phyloP scores from a whole-genome alignment of 306 rosid species.

The Crotalaria pallida region DNA sequence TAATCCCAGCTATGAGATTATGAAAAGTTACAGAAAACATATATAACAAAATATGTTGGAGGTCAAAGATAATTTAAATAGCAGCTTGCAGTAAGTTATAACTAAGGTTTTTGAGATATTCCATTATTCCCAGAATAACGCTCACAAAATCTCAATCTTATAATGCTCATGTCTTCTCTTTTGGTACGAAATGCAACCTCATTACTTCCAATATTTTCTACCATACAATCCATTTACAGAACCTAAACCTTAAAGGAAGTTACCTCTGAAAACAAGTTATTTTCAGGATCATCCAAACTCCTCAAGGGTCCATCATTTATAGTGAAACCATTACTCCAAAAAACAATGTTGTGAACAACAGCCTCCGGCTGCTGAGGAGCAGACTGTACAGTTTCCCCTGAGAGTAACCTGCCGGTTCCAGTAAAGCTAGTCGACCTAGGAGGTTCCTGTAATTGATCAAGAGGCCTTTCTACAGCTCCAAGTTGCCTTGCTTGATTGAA shows the following conservation, averaged over 20 bases:
- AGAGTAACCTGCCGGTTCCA: constrained; percentile 85
- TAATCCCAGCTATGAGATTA: neutral
- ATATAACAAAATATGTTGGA: neutral
- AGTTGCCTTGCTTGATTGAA: constrained; percentile 83
- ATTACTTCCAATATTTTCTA: neutral
- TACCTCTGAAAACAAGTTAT: constrained; percentile 90
- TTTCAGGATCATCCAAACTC: constrained; percentile 94
- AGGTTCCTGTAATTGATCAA: constrained; percentile 60
- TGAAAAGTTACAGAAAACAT: neutral
- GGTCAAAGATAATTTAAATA: neutral
- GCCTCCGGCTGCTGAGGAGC: constrained; percentile 78
- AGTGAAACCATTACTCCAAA: constrained; percentile 89
- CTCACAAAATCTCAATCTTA: constrained; percentile 8
- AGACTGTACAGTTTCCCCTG: constrained; percentile 67
- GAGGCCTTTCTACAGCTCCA: constrained; percentile 83
- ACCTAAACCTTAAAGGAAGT: neutral
- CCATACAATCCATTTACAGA: constrained; percentile 1
- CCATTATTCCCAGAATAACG: neutral
- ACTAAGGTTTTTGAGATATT: neutral
- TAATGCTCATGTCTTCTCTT: neutral
- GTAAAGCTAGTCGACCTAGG: constrained; percentile 84
- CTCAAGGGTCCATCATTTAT: constrained; percentile 92
- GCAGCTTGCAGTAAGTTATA: neutral
- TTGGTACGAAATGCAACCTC: neutral
- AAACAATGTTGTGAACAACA: constrained; percentile 79